Conservation (phyloP, 2,329 filamentous ascomycete genomes). For the Colletotrichum sp. region DNA sequence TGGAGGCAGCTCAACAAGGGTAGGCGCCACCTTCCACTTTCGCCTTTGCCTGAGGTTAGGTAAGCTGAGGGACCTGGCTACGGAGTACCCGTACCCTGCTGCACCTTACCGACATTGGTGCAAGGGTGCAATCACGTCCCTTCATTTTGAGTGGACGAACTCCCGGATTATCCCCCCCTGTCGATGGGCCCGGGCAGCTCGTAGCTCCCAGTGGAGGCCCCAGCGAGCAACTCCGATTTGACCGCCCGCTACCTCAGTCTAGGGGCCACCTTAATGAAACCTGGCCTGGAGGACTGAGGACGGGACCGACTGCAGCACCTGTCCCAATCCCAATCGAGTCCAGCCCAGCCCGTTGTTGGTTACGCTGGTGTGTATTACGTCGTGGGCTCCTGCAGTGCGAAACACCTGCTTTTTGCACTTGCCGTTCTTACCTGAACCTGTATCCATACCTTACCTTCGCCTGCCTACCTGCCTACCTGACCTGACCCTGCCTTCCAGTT, state of each 20-base stretch:
- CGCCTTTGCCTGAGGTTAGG: not conserved
- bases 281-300: constrained; percentile 17
- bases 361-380: constrained; percentile 18
- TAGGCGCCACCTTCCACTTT: not conserved
- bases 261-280: constrained; percentile 19
- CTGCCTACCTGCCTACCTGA: constrained; percentile 2
- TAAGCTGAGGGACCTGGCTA: not conserved
- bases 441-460: not conserved
- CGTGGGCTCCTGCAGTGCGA: constrained; percentile 17
- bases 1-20: not conserved
- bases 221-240: constrained; percentile 15
- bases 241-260: constrained; percentile 4
- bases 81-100: not conserved
- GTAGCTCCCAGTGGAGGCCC: constrained; percentile 1
- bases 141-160: constrained; percentile 3
- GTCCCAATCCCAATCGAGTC: constrained; percentile 14
- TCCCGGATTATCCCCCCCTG: constrained; percentile 16
- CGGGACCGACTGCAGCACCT: constrained; percentile 2
- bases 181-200: not conserved
- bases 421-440: not conserved
- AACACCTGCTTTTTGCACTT: constrained; percentile 22
- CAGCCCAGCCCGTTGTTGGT: constrained; percentile 6
- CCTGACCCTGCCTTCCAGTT: not conserved
- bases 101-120: not conserved
- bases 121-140: not conserved